Base-by-base conservation (phyloP, 805 yeast species). In the Monosporozyma aquatica region DNA sequence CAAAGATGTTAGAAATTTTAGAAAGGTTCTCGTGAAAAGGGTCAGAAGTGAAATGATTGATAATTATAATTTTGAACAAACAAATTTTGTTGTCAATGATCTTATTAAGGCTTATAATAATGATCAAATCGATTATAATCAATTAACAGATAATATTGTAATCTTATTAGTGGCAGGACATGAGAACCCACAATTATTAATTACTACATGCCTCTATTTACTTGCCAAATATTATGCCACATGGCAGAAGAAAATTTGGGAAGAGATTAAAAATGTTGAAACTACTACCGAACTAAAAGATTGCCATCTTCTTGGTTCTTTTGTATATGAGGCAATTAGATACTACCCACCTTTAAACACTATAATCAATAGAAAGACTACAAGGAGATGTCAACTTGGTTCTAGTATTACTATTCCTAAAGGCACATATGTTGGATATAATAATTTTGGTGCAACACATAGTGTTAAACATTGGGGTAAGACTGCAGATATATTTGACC, bases 81-180 rank as follows among this genome's bases (percentile, higher is more conserved):
- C 61, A 1, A 50, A 61, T 6, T 62, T 64, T 44, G 73, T 71
- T 0, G 70, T 72, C 1, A 67, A 66, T 40, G 63, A 62, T 34
- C 54, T 76, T 9, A 63, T 68, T 8, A 55, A 61, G 5, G 74
- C 76, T 1, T 56, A 62, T 33, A 55, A 66, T 5, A 46, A 47
- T 6, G 70, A 67, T 0, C 41, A 47, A 3, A 61, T 77, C 2
- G 62, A 71, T 2, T 58, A 66, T 40, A 64, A 68, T 38, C 80
- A 76, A 48, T 65, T 75, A 41, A 56, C 64, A 2, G 82, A 77
- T 51, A 77, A 77, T 54, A 64, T 74, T 14, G 70, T 75, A 7
- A 76, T 77, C 14, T 61, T 75, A 3, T 55, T 76, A 51, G 72
- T 77, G 36, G 82, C 82, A 0, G 82, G 82, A 0, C 82, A 77